Conservation (phyloP, 257 asterid genomes). For the Petrea volubilis region DNA sequence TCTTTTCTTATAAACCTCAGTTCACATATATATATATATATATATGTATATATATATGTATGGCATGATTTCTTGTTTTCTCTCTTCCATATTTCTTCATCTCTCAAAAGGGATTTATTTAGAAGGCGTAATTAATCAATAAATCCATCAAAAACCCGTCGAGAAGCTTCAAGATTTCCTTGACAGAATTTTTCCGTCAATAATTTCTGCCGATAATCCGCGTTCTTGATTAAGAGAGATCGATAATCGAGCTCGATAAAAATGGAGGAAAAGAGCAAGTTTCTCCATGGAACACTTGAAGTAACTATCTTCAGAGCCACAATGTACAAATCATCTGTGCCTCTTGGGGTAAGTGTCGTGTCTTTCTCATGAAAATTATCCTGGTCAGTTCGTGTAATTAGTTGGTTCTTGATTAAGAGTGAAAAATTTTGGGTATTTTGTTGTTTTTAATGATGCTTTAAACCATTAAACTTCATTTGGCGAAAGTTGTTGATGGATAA, state of each 20-base stretch:
- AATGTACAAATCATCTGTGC: constrained; percentile 39
- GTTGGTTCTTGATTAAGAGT: neutral
- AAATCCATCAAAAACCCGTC: too few relatives aligned
- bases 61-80: neutral
- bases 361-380: neutral
- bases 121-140: too few relatives aligned
- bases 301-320: constrained; percentile 80
- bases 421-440: too few relatives aligned
- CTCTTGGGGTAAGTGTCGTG: constrained; percentile 45
- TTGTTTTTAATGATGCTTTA: too few relatives aligned
- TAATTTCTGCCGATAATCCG: too few relatives aligned
- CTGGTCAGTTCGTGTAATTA: neutral
- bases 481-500: too few relatives aligned
- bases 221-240: too few relatives aligned
- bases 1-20: constrained; percentile 19
- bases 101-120: constrained; percentile 15
- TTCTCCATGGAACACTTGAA: constrained; percentile 90
- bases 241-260: constrained; percentile 11
- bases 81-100: constrained; percentile 1
- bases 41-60: constrained; percentile 31
- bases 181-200: too few relatives aligned
- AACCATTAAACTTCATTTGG: too few relatives aligned
- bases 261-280: constrained; percentile 59
- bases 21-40: constrained; percentile 32
- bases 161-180: too few relatives aligned